Evolutionary conservation across 2,329 filamentous ascomycete species (phyloP).

Genomic region (Arthroderma uncinatum): DNA sequence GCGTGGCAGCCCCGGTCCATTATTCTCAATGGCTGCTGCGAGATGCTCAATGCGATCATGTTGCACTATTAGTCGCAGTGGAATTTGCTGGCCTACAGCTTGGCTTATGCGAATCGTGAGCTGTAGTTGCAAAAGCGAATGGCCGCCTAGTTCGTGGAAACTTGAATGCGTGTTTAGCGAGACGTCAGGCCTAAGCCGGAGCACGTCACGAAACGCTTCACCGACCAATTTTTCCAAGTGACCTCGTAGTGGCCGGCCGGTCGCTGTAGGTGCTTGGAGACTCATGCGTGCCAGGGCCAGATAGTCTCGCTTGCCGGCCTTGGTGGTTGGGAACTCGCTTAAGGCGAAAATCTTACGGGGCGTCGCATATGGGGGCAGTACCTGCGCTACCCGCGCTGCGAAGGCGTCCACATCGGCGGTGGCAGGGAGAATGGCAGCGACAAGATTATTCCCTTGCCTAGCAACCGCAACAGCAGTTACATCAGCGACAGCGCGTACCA

Average conservation of each 20-base stretch:
- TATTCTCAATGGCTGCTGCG: background rate
- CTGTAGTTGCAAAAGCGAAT: background rate
- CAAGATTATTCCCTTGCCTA: conserved; percentile 2
- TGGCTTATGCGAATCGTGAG: background rate
- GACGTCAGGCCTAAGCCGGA: background rate
- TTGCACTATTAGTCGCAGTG: background rate
- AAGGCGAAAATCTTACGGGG: background rate
- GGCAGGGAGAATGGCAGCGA: background rate
- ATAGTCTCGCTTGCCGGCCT: background rate
- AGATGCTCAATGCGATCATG: background rate
- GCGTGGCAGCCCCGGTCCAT: background rate
- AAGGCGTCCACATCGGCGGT: conserved; percentile 3
- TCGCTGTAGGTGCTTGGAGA: background rate
- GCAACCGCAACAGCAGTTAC: background rate
- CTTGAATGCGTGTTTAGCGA: background rate
- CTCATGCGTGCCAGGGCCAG: background rate
- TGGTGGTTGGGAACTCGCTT: background rate
- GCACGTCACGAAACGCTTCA: background rate
- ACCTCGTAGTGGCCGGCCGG: background rate
- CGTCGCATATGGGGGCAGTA: conserved; percentile 6
- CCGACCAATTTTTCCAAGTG: conserved; percentile 7
- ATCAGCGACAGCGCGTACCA: background rate
- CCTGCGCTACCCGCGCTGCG: background rate
- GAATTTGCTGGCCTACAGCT: background rate
- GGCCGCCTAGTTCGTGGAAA: conserved; percentile 2